Percentiles rank a stretch among this genome's conserved stretches.
Evolutionary conservation across 1,139 yeast species (phyloP).

Genomic region (Ogataea hybrid): DNA sequence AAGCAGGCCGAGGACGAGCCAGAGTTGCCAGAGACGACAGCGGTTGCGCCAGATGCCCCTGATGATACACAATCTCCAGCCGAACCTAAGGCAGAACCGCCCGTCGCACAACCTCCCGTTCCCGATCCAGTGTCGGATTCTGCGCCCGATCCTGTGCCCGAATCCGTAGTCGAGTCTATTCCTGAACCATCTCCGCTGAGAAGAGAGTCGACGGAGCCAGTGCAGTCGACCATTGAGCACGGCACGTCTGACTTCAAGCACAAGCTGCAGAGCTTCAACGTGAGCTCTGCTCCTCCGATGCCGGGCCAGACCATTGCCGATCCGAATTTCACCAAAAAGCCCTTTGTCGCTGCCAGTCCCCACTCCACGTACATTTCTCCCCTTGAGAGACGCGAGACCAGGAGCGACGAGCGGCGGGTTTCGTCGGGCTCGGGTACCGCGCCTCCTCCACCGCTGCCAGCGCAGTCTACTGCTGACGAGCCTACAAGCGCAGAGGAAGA

Average conservation of each 20-base stretch:
- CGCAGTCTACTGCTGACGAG: constrained; percentile 25
- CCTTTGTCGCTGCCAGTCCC: constrained; percentile 37
- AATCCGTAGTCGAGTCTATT: not conserved
- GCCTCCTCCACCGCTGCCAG: constrained; percentile 18
- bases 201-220: not conserved
- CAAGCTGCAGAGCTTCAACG: constrained; percentile 45
- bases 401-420: not conserved
- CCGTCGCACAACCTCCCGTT: not conserved
- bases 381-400: constrained; percentile 20
- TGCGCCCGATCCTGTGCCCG: not conserved
- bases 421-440: too few relatives aligned
- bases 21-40: not conserved
- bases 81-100: not conserved
- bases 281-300: constrained; percentile 37
- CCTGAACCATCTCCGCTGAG: not conserved
- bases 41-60: not conserved
- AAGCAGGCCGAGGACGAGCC: constrained; percentile 13
- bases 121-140: not conserved
- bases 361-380: constrained; percentile 44
- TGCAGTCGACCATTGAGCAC: not conserved
- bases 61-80: not conserved
- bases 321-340: constrained; percentile 36
- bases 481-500: constrained; percentile 41
- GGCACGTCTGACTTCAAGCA: constrained; percentile 32
- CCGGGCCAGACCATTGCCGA: constrained; percentile 35